Conservation (phyloP, 2,329 filamentous ascomycete species). For the Exophiala sp. region DNA sequence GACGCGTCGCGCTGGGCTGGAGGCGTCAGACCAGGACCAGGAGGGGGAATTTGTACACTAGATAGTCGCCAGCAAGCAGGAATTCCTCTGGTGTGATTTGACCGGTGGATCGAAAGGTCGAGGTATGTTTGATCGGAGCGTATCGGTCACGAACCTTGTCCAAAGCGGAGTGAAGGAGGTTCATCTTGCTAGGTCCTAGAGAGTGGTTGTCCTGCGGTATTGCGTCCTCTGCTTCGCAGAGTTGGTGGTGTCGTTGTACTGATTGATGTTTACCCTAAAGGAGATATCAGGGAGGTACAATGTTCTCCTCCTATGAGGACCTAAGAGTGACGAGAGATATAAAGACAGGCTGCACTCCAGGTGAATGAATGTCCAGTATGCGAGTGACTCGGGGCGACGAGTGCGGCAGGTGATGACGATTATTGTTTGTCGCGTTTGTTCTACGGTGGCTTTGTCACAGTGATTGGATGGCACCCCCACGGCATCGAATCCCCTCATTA, state of each 20-base stretch:
- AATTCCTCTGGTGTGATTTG: conserved; percentile 98
- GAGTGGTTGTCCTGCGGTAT: no score
- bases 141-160: conserved; percentile 88
- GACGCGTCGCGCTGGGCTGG: conserved; percentile 70
- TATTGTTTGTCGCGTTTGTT: neutral
- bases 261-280: no score
- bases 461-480: no score
- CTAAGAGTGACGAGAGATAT: neutral
- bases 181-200: conserved; percentile 52
- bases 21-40: conserved; percentile 92
- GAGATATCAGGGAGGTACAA: no score
- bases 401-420: neutral
- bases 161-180: conserved; percentile 85
- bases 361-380: neutral
- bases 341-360: neutral
- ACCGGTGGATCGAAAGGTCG: conserved; percentile 86
- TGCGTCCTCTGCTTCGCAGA: no score
- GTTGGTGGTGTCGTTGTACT: no score
- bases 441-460: no score
- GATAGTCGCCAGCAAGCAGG: conserved; percentile 87
- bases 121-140: conserved; percentile 80
- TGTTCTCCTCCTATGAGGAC: neutral
- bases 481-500: no score
- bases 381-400: neutral
- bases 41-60: conserved; percentile 99